Evolutionary conservation across 1,284 basidiomycete species (phyloP).

Genomic region (Cutaneotrichosporon sp.): DNA sequence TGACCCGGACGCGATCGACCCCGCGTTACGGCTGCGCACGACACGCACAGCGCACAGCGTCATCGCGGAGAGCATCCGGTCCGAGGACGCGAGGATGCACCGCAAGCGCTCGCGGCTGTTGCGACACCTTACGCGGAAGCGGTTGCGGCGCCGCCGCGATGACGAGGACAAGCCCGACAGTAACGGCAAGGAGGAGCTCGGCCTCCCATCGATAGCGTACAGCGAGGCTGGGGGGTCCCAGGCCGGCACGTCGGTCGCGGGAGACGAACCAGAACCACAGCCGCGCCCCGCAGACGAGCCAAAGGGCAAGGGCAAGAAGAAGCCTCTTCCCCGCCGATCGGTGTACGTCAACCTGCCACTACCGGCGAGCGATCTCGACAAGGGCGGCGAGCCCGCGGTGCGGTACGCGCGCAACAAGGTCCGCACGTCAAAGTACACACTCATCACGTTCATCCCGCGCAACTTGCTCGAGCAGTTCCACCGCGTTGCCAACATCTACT

Average conservation of each 20-base stretch:
- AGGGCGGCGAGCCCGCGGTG: constrained; percentile 71
- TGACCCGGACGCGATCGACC: constrained; percentile 64
- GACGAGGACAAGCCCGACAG: background rate
- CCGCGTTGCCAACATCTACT: constrained; percentile 90
- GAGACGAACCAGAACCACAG: background rate
- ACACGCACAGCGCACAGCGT: constrained; percentile 85
- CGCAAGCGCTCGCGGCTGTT: constrained; percentile 57
- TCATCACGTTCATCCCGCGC: constrained; percentile 90
- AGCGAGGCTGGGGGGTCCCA: constrained; percentile 10
- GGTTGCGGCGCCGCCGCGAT: background rate
- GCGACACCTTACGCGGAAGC: constrained; percentile 51
- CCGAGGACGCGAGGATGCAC: constrained; percentile 70
- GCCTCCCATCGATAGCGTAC: constrained; percentile 2
- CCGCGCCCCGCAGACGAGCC: background rate
- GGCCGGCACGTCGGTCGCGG: background rate
- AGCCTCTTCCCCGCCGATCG: constrained; percentile 61
- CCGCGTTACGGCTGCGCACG: constrained; percentile 78
- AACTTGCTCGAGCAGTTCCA: constrained; percentile 90
- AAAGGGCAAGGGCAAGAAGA: constrained; percentile 11
- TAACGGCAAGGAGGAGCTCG: background rate
- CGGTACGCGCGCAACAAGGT: constrained; percentile 92
- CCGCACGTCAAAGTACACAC: constrained; percentile 89
- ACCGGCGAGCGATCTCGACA: constrained; percentile 28
- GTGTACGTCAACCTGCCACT: constrained; percentile 70
- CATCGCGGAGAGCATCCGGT: constrained; percentile 77